These are phyloP conservation scores for Pythium vanterpoolii DNA, from an alignment of 352 stramenopile genomes.

Conservation along the genomic window DNA sequence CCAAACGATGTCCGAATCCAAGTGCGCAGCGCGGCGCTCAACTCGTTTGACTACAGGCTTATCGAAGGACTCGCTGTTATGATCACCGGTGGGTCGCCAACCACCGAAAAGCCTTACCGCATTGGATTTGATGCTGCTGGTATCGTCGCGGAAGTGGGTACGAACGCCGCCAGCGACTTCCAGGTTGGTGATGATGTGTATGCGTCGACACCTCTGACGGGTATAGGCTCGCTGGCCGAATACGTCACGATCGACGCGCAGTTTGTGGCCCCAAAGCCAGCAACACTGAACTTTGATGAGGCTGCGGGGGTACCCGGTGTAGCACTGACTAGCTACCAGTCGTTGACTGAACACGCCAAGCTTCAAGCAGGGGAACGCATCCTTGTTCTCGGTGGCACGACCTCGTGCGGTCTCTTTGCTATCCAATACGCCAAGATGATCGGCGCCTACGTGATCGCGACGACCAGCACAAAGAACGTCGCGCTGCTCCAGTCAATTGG, in stretches of 20 bases:
- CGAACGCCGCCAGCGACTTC: neutral
- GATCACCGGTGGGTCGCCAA: conserved; percentile 8
- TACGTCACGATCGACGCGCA: conserved; percentile 31
- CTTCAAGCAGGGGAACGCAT: conserved; percentile 19
- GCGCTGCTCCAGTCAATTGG: conserved; percentile 31
- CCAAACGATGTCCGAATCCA: conserved; percentile 15
- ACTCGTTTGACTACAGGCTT: neutral
- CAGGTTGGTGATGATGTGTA: conserved; percentile 14
- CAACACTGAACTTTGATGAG: conserved; percentile 31
- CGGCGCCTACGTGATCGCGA: conserved; percentile 22
- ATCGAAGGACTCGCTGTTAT: neutral
- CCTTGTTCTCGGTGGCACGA: conserved; percentile 42
- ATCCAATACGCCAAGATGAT: conserved; percentile 40
- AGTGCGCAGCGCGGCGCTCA: neutral
- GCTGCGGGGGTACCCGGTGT: conserved; percentile 29
- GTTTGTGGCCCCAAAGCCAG: conserved; percentile 33
- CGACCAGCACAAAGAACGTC: conserved; percentile 20
- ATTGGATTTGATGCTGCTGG: conserved; percentile 20
- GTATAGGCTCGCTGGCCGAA: conserved; percentile 30
- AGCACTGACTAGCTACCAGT: conserved; percentile 33
- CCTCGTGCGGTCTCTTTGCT: conserved; percentile 34
- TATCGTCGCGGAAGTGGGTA: conserved; percentile 3
- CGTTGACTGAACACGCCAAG: conserved; percentile 19
- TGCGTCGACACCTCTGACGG: conserved; percentile 11
- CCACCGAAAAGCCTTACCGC: conserved; percentile 7